These are phyloP conservation scores for Pseudogymnoascus sp. DNA, from an alignment of 2,329 filamentous ascomycete species.

Conservation along the genomic window DNA sequence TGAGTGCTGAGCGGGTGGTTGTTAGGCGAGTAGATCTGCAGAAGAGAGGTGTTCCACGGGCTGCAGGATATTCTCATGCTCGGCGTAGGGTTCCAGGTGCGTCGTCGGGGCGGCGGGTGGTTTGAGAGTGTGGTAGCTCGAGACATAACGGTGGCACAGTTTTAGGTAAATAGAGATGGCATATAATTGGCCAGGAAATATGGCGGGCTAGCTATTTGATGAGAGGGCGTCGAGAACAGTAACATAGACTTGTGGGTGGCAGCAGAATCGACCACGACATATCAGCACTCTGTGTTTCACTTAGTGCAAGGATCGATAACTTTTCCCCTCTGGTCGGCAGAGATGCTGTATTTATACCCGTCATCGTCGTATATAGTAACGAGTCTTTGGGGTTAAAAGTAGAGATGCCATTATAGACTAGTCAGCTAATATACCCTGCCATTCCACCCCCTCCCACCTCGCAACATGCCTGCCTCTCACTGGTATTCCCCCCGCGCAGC, in stretches of 20 bases:
- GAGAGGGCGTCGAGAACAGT: background rate
- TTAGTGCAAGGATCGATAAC: background rate
- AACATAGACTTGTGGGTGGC: background rate
- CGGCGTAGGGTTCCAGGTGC: no score
- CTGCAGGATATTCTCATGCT: no score
- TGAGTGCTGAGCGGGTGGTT: no score
- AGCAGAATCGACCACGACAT: background rate
- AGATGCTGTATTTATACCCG: background rate
- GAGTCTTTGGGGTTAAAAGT: background rate
- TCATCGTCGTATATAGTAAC: background rate
- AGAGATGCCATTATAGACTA: background rate
- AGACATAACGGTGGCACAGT: background rate
- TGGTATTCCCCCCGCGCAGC: slow-evolving; percentile 1
- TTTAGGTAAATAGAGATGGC: background rate
- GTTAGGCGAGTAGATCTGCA: no score
- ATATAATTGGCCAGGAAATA: background rate
- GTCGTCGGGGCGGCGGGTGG: no score
- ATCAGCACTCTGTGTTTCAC: background rate
- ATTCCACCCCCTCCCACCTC: background rate
- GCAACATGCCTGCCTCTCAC: background rate
- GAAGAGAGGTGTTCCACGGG: no score
- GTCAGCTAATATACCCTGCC: background rate
- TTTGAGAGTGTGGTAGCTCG: no score
- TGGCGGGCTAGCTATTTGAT: background rate
- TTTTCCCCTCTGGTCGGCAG: background rate